Base-by-base conservation (phyloP, 169 alveolate species). In the Eimeria mitis region DNA sequence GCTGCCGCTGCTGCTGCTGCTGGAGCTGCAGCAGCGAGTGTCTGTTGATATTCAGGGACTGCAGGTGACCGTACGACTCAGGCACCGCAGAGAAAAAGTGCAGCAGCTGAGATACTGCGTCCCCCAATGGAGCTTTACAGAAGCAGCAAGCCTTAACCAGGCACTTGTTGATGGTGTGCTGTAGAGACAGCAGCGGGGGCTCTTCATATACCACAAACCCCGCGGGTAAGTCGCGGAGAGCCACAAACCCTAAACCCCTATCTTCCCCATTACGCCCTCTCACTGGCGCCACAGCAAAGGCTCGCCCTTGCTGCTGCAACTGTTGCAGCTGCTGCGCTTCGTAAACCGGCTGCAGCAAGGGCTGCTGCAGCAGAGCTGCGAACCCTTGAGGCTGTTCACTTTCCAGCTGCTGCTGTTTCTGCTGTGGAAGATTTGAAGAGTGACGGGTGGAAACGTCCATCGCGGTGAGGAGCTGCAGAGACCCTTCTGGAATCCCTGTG, bases 161-260 rank as follows among this genome's bases (percentile, higher is more conserved):
- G 52, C 90, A 83, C 76, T 83, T 83, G 73, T 83, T 83, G 21
- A 83, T n/a, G 56, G 54, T 83, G 76, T 83, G 90, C 73, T 83
- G 90, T 40, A 83, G 52, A 34, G 73, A 83, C 40, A 83, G 90
- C 56, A 83, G 54, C 49, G 90, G 90, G 59, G 34, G 19, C 6
- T 83, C 90, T 37, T 28, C 90, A 34, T 83, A 83, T 34, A 83
- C 90, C 52, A 83, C 75, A 56, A 83, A 83, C 47, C 90, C 90
- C 34, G 71, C 76, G 25, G 90, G 90, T 37, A 83, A 37, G 52
- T 52, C 52, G 52, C 90, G 71, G 4, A 83, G 90, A 21, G 90
- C 90, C 31, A 83, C 90, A 56, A 83, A 83, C 73, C 90, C 90
- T 49, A 83, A 40, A 34, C 90, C 90, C 73, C 90, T 83, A 56